Base-by-base conservation (phyloP, 176 grass and related monocot genomes). In the Paspalum notatum region DNA sequence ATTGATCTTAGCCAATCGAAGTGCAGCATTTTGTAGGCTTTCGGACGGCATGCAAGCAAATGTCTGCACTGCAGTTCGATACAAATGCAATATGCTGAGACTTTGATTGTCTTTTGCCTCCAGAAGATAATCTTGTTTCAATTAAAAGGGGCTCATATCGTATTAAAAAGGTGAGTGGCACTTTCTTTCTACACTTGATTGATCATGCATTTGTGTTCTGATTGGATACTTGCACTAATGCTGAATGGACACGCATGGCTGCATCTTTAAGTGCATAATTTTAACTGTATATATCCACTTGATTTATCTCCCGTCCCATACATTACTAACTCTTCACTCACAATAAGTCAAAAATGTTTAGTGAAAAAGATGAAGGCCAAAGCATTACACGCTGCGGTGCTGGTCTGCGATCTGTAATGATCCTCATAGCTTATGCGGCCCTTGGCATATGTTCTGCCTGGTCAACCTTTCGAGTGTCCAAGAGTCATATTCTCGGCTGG, bases 151-250 rank as follows among this genome's bases (percentile, higher is more conserved):
- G 45, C 21, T 71, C 15, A 51, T 14, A 27, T 72, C 49, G 24
- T 69, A 32, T 49, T 71, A 71, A 51, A 24, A 69, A 22, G 68
- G 15, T 12, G 6, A 71, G 68, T 72, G 68, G 4, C 25, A 14
- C 20, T 72, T 69, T 12, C 47, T 48, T 61, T 42, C 22, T 71
- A 47, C 42, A 69, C 66, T 69, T 47, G 43, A 62, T 61, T 47
- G 21, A 71, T 78, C 75, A 71, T 63, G 74, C 45, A 7, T 43
- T 0, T 71, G 66, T 62, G 45, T 53, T 63, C 17, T 71, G 74
- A 71, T 41, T 78, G 55, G 83, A 65, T 50, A 51, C 70, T 82
- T 82, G 26, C 76, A 49, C 56, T 66, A 53, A 12, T 37, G 74
- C 74, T 74, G 52, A 21, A 74, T 54, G 22, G 44, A 17, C 39